Evolutionary conservation across 2,329 filamentous ascomycete species (phyloP), one percentile per base, ranked within the genome.

Genomic region (Fusarium humuli): DNA sequence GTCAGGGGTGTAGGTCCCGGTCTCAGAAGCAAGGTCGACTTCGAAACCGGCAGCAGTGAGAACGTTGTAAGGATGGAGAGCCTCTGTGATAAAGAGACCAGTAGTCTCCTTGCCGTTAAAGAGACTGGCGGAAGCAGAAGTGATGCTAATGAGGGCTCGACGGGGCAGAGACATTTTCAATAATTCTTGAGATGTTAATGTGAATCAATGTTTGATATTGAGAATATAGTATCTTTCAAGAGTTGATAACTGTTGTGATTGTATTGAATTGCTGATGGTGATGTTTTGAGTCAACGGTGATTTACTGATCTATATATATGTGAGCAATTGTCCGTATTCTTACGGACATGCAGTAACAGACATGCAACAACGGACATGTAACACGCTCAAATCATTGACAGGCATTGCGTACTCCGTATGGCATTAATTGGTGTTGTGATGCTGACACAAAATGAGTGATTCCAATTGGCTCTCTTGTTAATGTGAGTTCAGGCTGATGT

Each of bases 81-180:
- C 55, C 20, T 57, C 55, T 1, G 20, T 57, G 27, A 57, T 46
- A 16, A 65, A 65, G 8, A 65, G 60, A 5, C 65, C 65, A 1
- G 65, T 68, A 3, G 32, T 59, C 5, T 68, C 54, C 9, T 53
- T 57, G 14, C 65, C 65, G 1, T 65, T 20, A 11, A 65, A 69
- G 7, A 68, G 59, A 7, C 20, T 29, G 13, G 65, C 65, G 6
- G 61, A 30, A n/a, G 65, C 65, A 4, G 65, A 68, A 9, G 65
- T 68, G 44, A 68, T 12, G 30, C 37, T 32, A 20, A 68, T 68
- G 16, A 68, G 59, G n/a, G 65, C 65, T 22, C 49, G 60, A 9
- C 61, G 60, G 40, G 59, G 32, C 23, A 40, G 53, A 44, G 65
- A 59, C 65, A 68, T 69, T 2, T 40, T 65, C 18, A 1, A 6